Base-by-base conservation (phyloP, 306 rosid genomes). In the Castanea sativa region DNA sequence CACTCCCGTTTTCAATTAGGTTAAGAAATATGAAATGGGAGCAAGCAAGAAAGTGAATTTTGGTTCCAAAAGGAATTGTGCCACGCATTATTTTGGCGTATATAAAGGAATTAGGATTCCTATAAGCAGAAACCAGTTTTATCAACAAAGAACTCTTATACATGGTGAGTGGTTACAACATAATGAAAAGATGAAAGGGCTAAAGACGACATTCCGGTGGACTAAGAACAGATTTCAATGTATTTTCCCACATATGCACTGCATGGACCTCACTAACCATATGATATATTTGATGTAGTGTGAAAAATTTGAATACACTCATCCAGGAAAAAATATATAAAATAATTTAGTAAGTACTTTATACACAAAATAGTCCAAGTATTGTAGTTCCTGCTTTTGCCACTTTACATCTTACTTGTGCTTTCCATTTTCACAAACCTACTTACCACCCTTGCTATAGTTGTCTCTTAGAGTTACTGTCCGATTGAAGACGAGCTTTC, bases 391-490 rank as follows among this genome's bases (percentile, higher is more conserved):
- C 77, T 65, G 73, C 58, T 58, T 38, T 38, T 12, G 38, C 73
- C 83, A 64, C 63, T 75, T 78, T 74, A 73, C 52, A 67, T 55
- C 75, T 51, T 7, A 55, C 59, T 76, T 65, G 30, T 55, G 41
- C 45, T 25, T 43, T 30, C 38, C 83, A 43, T 25, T 41, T 41
- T 45, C 45, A 15, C 61, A 45, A 45, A 64, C 84, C 85, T 92
- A 92, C 73, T 91, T 95, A 79, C 91, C 97, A 79, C 89, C 85
- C 79, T 90, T 95, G 58, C 86, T 25, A 53, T 90, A 91, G 87
- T 90, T 89, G 78, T 87, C 99, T 83, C 86, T 85, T 38, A 95
- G 84, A 1, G 96, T 95, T 70, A 95, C 99, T 0, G 99, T 92
- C 61, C 98, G 87, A 71, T 95, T 95, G 25, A 95, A 93, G 70